Evolutionary conservation across 768 basidiomycete genomes (phyloP), one percentile per base, ranked within the genome.

Genomic region (Lactarius trivialis): DNA sequence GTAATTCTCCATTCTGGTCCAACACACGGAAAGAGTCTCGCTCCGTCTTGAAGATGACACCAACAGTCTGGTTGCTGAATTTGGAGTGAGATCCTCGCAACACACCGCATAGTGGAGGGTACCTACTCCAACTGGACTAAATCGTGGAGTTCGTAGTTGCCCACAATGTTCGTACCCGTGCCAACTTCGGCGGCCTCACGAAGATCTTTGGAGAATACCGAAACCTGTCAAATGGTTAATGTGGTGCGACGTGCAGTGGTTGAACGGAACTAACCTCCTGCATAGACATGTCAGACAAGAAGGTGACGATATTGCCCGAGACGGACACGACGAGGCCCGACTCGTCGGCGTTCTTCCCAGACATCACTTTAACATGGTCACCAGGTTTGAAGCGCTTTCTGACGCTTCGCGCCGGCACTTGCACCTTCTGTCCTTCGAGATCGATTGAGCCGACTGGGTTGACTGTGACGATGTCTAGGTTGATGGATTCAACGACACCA

Each of bases 341-440:
- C 74, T 97, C 95, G 69, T 97, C 92, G 8, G 85, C 83, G 70
- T 98, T 97, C 74, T 93, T 87, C 26, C 97, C 97, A 17, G 86
- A 81, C 86, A 98, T 93, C 60, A 98, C 96, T 76, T 98, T 98
- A 75, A 99, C 93, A 70, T 99, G 97, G 75, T 98, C 96, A 70
- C 97, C 97, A 59, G 93, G 82, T 72, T 93, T 94, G 80, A 99
- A 98, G 49, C 88, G 81, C 76, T 99, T 99, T 69, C 95, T 80
- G 3, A 98, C 94, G 71, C 89, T 89, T 58, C 90, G 80, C 0
- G 92, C 91, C 11, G 90, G 88, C 8, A 95, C 81, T 61, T 94
- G 91, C 59, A 95, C 82, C 71, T 88, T 86, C 71, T 92, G 89
- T 0, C 89, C 90, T 61, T 92, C 90, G 55, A 96, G 81, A 61